Evolutionary conservation across 805 yeast genomes (phyloP), one percentile per base, ranked within the genome.

Genomic region (Metschnikowia sp.): DNA sequence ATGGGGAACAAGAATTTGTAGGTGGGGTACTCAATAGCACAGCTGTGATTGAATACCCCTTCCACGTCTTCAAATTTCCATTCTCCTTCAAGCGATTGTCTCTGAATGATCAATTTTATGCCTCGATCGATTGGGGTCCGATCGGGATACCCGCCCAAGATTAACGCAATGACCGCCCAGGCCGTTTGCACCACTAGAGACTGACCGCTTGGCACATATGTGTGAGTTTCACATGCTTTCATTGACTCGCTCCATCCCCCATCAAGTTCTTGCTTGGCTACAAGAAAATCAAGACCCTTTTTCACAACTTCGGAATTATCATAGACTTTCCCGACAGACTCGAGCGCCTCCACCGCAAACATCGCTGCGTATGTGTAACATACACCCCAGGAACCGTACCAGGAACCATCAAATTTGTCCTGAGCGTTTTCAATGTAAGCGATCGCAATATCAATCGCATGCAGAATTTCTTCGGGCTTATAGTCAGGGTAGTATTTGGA

Each of bases 351-450:
- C 29, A 94, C 66, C 0, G 99, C 99, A 78, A 94, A 94, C 99
- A 94, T 94, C 2, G 90, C 87, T 0, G 98, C 98, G 65, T 94
- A 94, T 0, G 97, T 88, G 62, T 77, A 90, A 63, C 99, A 94
- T 5, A 94, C 84, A 33, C 99, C 99, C 99, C 99, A 94, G 36
- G 89, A 83, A 1, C 99, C 99, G 64, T 91, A 95, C 98, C 98
- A 94, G 11, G 96, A 83, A 0, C 99, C 99, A 65, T 94, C 96
- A 7, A 49, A 38, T 0, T 61, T 59, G 38, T 74, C 71, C 65
- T 94, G 99, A 2, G 79, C 79, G 3, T 71, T 65, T 42, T 78
- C 79, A 38, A 94, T 87, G 59, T 85, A 94, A 4, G 76, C 65
- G 12, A 88, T 76, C 0, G 97, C 98, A 45, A 81, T 75, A 4